These are phyloP conservation scores for Colletotrichum scovillei DNA, from an alignment of 2,329 filamentous ascomycete genomes.

Conservation along the genomic window DNA sequence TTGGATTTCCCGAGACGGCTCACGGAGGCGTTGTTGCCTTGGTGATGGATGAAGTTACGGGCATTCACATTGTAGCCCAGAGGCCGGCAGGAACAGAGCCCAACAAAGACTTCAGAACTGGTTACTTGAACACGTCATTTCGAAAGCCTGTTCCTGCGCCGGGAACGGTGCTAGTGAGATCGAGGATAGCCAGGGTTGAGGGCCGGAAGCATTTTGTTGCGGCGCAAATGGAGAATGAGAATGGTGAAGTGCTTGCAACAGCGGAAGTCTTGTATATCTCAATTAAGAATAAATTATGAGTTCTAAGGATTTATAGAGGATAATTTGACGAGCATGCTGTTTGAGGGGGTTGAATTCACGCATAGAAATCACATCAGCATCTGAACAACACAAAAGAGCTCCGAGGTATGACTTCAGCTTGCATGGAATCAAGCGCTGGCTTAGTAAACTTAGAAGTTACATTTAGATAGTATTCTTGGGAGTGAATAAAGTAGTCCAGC, in stretches of 20 bases:
- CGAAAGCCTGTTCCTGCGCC: slow-evolving; percentile 45
- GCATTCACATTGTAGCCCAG: slow-evolving; percentile 50
- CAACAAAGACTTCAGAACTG: slow-evolving; percentile 47
- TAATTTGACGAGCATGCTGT: not conserved
- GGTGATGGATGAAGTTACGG: slow-evolving; percentile 52
- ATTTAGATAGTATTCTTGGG: too few species aligned
- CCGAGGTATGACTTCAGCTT: too few species aligned
- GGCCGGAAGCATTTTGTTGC: slow-evolving; percentile 49
- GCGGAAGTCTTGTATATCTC: slow-evolving; percentile 37
- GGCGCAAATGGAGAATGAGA: slow-evolving; percentile 46
- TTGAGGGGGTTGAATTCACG: not conserved
- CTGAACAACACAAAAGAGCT: too few species aligned
- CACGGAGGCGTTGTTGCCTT: slow-evolving; percentile 52
- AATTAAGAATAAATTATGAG: slow-evolving; percentile 28
- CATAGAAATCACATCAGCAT: too few species aligned
- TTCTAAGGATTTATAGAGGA: not conserved
- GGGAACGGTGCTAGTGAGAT: slow-evolving; percentile 45
- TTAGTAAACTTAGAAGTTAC: too few species aligned
- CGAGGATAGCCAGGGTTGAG: slow-evolving; percentile 45
- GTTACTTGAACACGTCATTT: slow-evolving; percentile 48
- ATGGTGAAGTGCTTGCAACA: slow-evolving; percentile 45
- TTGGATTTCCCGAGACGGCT: slow-evolving; percentile 45
- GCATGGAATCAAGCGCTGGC: too few species aligned
- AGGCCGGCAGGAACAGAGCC: slow-evolving; percentile 44
- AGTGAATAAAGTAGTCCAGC: too few species aligned